Percentiles rank a stretch among this genome's conserved stretches.
Evolutionary conservation across 164 flowering plant genomes (phyloP).

Genomic region (Kingdonia uniflora): DNA sequence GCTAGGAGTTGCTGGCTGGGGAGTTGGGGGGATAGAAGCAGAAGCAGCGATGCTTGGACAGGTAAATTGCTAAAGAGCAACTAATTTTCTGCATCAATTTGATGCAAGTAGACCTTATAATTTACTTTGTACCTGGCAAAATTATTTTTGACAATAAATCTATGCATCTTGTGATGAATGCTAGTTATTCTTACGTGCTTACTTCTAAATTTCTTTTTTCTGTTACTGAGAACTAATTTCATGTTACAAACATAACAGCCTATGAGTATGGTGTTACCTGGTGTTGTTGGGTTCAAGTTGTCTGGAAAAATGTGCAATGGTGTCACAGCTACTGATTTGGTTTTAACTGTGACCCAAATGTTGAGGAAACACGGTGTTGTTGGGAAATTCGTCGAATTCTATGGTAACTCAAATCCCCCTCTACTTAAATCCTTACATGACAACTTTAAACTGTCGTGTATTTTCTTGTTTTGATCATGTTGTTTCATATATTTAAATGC

Average conservation of each 20-base stretch:
- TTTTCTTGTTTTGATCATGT: too few relatives aligned
- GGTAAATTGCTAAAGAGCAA: conserved; percentile 27
- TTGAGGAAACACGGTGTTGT: conserved; percentile 62
- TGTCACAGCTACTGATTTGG: conserved; percentile 63
- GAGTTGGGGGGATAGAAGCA: conserved; percentile 96
- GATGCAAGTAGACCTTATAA: too few relatives aligned
- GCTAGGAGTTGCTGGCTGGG: conserved; percentile 55
- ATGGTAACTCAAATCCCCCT: conserved; percentile 32
- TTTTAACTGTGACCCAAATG: conserved; percentile 50
- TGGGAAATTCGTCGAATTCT: conserved; percentile 88
- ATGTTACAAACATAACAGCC: conserved; percentile 24
- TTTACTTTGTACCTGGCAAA: too few relatives aligned
- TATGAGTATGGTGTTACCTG: conserved; percentile 64
- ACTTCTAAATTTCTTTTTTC: too few relatives aligned
- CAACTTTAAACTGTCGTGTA: too few relatives aligned
- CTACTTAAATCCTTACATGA: too few relatives aligned
- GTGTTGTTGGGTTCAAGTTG: conserved; percentile 54
- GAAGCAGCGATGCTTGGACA: conserved; percentile 96
- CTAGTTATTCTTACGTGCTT: too few relatives aligned
- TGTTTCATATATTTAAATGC: conserved; percentile 5
- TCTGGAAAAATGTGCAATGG: conserved; percentile 42
- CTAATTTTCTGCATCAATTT: too few relatives aligned
- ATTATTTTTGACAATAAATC: too few relatives aligned
- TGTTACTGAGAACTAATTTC: too few relatives aligned
- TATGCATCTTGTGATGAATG: too few relatives aligned